Evolutionary conservation across 805 yeast genomes (phyloP).

Genomic region (Monosporozyma aquatica): DNA sequence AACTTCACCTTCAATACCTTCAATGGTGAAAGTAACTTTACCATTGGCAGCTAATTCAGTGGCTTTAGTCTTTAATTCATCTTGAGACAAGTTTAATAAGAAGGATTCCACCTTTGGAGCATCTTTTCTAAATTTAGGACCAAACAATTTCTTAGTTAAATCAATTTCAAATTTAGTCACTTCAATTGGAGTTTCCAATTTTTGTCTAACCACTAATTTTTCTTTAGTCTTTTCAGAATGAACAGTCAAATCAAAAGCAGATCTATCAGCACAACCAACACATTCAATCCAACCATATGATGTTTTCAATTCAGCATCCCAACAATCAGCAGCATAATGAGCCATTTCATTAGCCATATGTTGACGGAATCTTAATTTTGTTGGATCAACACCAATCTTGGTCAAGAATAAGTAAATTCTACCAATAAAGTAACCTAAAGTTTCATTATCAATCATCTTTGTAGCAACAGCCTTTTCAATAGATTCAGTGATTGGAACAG

Average conservation of each 20-base stretch:
- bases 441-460: slow-evolving; percentile 91
- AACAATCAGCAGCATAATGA: slow-evolving; percentile 97
- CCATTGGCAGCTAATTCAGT: slow-evolving; percentile 54
- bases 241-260: slow-evolving; percentile 93
- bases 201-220: slow-evolving; percentile 88
- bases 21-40: slow-evolving; percentile 57
- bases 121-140: slow-evolving; percentile 95
- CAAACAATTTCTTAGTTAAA: slow-evolving; percentile 89
- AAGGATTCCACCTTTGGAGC: slow-evolving; percentile 86
- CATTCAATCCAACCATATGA: slow-evolving; percentile 99
- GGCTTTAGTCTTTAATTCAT: slow-evolving; percentile 70
- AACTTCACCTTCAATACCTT: slow-evolving; percentile 53
- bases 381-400: slow-evolving; percentile 83
- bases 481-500: slow-evolving; percentile 52
- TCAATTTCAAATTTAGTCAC: slow-evolving; percentile 80
- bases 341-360: slow-evolving; percentile 99
- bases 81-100: slow-evolving; percentile 68
- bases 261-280: slow-evolving; percentile 99
- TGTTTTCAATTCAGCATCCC: slow-evolving; percentile 97
- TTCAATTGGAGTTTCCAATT: slow-evolving; percentile 71
- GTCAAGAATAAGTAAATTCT: slow-evolving; percentile 78
- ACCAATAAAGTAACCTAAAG: slow-evolving; percentile 93
- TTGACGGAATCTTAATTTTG: slow-evolving; percentile 89
- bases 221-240: slow-evolving; percentile 93
- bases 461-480: slow-evolving; percentile 85